A percentile compares a stretch with the other conserved stretches of the same genome.
Evolutionary conservation across 768 basidiomycete species (phyloP).

Genomic region (Mycena vitilis): DNA sequence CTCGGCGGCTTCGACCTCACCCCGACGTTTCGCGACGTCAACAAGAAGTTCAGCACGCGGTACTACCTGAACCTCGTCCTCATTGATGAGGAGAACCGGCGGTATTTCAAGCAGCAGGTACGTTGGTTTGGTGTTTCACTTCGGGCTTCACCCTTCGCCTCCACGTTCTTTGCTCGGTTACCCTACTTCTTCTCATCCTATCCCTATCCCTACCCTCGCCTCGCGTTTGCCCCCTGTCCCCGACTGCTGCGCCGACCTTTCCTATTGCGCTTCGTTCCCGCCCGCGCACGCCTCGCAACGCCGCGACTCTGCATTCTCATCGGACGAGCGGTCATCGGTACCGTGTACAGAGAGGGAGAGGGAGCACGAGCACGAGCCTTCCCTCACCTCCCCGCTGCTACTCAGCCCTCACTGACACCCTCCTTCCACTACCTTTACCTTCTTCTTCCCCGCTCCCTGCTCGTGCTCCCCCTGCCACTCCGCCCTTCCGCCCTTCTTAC

Average conservation of each 20-base stretch:
- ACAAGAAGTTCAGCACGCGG: conserved; percentile 98
- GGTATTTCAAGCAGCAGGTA: conserved; percentile 98
- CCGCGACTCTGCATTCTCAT: no score
- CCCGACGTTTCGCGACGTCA: conserved; percentile 98
- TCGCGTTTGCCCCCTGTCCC: no score
- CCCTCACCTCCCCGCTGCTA: no score
- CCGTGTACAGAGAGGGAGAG: no score
- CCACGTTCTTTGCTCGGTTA: background rate
- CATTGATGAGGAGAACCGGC: conserved; percentile 97
- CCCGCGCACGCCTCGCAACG: no score
- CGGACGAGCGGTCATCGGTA: no score
- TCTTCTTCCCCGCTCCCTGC: conserved; percentile 10
- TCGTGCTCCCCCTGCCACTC: conserved; percentile 22
- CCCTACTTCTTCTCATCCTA: background rate
- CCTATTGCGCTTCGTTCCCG: no score
- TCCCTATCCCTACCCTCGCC: background rate
- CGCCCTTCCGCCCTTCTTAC: conserved; percentile 3
- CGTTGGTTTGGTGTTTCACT: conserved; percentile 31
- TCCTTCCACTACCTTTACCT: no score
- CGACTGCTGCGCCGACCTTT: no score
- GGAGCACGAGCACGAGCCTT: no score
- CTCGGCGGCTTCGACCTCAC: conserved; percentile 98
- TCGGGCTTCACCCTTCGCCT: background rate
- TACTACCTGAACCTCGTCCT: conserved; percentile 98
- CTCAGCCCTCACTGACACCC: no score